Conservation (phyloP, 2,329 filamentous ascomycete species). For the Colletotrichum coccodes region DNA sequence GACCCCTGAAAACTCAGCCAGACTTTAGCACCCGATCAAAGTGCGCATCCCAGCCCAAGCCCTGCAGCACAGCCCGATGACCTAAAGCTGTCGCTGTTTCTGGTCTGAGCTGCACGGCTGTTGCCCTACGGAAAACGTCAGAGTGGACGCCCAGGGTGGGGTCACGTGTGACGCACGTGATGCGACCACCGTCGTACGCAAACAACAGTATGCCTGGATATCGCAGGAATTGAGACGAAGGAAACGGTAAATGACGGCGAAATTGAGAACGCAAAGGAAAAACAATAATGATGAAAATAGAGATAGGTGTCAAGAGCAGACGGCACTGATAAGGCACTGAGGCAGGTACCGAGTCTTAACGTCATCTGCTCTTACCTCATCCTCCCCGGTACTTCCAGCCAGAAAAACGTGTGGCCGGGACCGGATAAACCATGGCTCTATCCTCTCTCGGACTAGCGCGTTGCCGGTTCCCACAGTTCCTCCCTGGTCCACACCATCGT, state of each 20-base stretch:
- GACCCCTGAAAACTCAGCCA: constrained; percentile 22
- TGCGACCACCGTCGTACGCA: not conserved
- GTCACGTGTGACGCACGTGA: constrained; percentile 31
- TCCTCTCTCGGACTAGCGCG: constrained; percentile 1
- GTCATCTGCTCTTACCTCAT: constrained; percentile 23
- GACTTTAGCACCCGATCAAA: constrained; percentile 19
- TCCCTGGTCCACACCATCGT: constrained; percentile 34
- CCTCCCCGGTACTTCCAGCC: constrained; percentile 8
- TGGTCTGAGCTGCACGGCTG: not conserved
- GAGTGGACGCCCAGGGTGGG: constrained; percentile 11
- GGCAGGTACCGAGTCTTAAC: constrained; percentile 8
- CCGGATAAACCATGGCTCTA: constrained; percentile 28
- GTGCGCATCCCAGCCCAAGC: constrained; percentile 16
- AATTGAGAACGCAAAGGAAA: too few species aligned
- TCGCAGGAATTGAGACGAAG: not conserved
- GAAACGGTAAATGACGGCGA: not conserved
- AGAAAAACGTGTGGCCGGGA: constrained; percentile 27
- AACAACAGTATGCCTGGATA: not conserved
- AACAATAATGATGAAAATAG: too few species aligned
- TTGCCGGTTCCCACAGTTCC: constrained; percentile 14
- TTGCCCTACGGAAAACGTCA: constrained; percentile 3
- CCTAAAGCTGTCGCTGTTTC: not conserved
- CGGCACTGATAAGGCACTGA: not conserved
- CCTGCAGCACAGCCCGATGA: constrained; percentile 19
- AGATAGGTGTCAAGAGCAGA: too few species aligned